Conservation (phyloP, 2,329 filamentous ascomycete species). For the Tolypocladium cylindrosporum region DNA sequence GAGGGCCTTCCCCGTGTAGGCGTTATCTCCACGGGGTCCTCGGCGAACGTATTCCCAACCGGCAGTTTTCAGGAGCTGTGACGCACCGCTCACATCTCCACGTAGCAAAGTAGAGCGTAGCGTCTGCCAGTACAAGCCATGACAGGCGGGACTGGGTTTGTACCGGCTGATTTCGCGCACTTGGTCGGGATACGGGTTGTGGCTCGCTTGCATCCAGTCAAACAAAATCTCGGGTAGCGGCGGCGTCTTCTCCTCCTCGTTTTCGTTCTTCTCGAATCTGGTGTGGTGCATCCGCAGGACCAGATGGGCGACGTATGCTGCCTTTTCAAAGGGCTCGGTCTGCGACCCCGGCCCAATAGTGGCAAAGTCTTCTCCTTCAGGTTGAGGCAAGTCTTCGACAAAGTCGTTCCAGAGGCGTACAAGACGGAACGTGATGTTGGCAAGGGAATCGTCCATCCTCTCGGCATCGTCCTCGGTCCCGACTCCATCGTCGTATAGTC, state of each 20-base stretch:
- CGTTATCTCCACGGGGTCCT: slow-evolving; percentile 51
- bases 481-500: slow-evolving; percentile 54
- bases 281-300: slow-evolving; percentile 71
- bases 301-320: slow-evolving; percentile 67
- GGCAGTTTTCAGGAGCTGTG: slow-evolving; percentile 60
- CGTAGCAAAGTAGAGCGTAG: slow-evolving; percentile 66
- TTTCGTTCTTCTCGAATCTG: slow-evolving; percentile 29
- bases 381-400: slow-evolving; percentile 35
- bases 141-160: slow-evolving; percentile 64
- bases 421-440: slow-evolving; percentile 41
- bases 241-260: slow-evolving; percentile 28
- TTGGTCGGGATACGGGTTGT: slow-evolving; percentile 62
- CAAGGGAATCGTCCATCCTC: slow-evolving; percentile 45
- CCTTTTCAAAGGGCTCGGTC: slow-evolving; percentile 59
- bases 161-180: slow-evolving; percentile 52
- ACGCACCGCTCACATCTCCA: slow-evolving; percentile 58
- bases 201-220: slow-evolving; percentile 69
- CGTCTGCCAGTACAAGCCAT: slow-evolving; percentile 75
- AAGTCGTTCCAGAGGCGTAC: slow-evolving; percentile 47
- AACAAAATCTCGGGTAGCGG: slow-evolving; percentile 71
- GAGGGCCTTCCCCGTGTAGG: slow-evolving; percentile 68
- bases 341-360: slow-evolving; percentile 56
- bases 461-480: slow-evolving; percentile 45
- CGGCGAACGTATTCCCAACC: slow-evolving; percentile 71
- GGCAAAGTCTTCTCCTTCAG: slow-evolving; percentile 43